These are phyloP conservation scores for Phaffia tasmanica DNA, from an alignment of 768 basidiomycete genomes.

Conservation along the genomic window DNA sequence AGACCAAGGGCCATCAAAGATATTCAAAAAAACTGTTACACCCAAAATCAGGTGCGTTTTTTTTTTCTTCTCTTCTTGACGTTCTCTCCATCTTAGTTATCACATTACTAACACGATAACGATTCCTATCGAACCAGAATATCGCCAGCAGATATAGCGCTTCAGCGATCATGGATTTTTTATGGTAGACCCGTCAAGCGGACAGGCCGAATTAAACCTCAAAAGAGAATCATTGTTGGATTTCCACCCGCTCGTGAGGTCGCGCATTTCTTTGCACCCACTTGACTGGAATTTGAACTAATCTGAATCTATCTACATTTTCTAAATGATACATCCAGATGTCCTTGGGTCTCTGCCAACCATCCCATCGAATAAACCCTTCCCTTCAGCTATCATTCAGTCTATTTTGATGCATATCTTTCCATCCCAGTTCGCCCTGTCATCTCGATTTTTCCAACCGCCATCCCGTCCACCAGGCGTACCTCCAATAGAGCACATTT, in stretches of 20 bases:
- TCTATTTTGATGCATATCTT: conserved; percentile 75
- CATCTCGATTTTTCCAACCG: conserved; percentile 16
- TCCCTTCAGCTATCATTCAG: conserved; percentile 44
- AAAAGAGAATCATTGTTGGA: conserved; percentile 55
- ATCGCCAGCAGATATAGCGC: conserved; percentile 29
- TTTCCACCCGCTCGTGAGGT: conserved; percentile 56
- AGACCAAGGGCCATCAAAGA: no score
- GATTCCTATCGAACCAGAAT: background rate
- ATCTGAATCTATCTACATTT: background rate
- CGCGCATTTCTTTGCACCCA: background rate
- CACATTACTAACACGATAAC: no score
- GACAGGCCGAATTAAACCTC: conserved; percentile 32
- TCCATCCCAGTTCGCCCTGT: conserved; percentile 70
- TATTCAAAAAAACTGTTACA: no score
- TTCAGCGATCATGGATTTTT: conserved; percentile 44
- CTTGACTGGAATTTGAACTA: background rate
- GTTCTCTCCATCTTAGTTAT: no score
- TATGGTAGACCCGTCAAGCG: conserved; percentile 49
- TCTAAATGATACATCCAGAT: conserved; percentile 42
- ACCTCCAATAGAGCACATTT: conserved; percentile 45
- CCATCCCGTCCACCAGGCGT: background rate
- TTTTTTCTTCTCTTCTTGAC: no score
- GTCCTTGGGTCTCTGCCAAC: conserved; percentile 40
- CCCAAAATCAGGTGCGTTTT: no score
- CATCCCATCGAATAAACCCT: conserved; percentile 25